Percentiles rank a stretch among this genome's conserved stretches.
phyloP scores from a whole-genome alignment of 805 yeast genomes.

The Debaryomyces prosopidis region DNA sequence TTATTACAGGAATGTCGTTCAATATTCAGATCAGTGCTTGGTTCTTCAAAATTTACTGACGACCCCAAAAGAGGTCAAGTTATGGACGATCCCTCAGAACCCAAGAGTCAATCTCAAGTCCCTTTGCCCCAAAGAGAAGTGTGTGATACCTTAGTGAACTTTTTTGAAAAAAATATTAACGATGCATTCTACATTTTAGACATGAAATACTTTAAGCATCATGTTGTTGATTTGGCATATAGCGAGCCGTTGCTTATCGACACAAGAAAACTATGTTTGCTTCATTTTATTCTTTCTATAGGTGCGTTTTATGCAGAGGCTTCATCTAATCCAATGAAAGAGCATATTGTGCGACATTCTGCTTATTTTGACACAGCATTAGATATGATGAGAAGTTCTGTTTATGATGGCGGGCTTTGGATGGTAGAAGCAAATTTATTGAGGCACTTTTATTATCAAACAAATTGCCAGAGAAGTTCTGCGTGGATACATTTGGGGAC shows the following conservation, averaged over 20 bases:
- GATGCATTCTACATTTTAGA: constrained; percentile 41
- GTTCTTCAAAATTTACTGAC: constrained; percentile 34
- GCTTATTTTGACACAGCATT: constrained; percentile 37
- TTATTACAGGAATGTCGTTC: constrained; percentile 41
- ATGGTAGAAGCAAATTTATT: constrained; percentile 41
- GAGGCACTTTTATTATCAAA: constrained; percentile 40
- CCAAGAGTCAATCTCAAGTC: constrained; percentile 15
- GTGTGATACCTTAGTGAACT: constrained; percentile 10
- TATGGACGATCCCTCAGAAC: constrained; percentile 4
- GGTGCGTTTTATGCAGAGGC: constrained; percentile 40
- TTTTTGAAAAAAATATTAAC: constrained; percentile 39
- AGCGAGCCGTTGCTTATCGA: constrained; percentile 22
- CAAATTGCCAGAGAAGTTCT: constrained; percentile 37
- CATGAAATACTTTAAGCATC: constrained; percentile 27
- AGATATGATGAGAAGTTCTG: constrained; percentile 25
- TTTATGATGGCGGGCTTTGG: constrained; percentile 44
- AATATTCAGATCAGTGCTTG: constrained; percentile 30
- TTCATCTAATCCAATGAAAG: constrained; percentile 28
- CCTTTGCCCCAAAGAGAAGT: constrained; percentile 1
- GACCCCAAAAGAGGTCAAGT: constrained; percentile 39
- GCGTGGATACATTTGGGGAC: constrained; percentile 46
- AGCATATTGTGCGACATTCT: neutral
- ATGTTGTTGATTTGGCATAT: constrained; percentile 30
- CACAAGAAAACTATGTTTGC: constrained; percentile 28
- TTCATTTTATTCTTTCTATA: constrained; percentile 41